Percentiles rank a stretch among this genome's conserved stretches.
Conservation (phyloP, 768 basidiomycete species). For the Tricholoma furcatifolium region DNA sequence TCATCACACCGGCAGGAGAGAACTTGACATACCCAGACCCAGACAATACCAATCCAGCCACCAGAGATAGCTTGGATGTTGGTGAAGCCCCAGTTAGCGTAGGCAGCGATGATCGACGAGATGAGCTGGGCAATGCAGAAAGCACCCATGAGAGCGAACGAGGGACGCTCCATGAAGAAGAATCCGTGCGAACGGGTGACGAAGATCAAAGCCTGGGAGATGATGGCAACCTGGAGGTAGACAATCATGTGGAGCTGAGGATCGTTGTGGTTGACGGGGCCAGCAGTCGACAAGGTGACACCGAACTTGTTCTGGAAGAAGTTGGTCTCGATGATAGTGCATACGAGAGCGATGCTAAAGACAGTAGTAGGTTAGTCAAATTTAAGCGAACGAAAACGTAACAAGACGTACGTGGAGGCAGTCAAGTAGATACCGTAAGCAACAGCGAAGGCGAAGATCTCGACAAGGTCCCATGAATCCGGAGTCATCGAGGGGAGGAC, state of each 20-base stretch:
- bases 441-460: slow-evolving; percentile 94
- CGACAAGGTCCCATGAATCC: slow-evolving; percentile 93
- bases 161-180: slow-evolving; percentile 97
- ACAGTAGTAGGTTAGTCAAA: slow-evolving; percentile 11
- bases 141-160: slow-evolving; percentile 81
- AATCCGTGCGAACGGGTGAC: slow-evolving; percentile 91
- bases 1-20: background rate
- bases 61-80: slow-evolving; percentile 77
- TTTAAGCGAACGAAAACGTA: background rate
- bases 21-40: slow-evolving; percentile 86
- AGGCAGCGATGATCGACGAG: slow-evolving; percentile 93
- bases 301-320: slow-evolving; percentile 92
- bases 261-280: slow-evolving; percentile 54
- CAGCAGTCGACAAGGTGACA: slow-evolving; percentile 48
- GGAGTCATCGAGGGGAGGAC: slow-evolving; percentile 91
- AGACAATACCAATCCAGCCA: slow-evolving; percentile 96
- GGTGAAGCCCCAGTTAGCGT: slow-evolving; percentile 94
- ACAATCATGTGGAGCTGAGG: slow-evolving; percentile 83
- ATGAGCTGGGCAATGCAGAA: slow-evolving; percentile 94
- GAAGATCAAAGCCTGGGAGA: slow-evolving; percentile 97
- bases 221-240: slow-evolving; percentile 97
- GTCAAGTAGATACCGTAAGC: slow-evolving; percentile 96
- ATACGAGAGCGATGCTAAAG: slow-evolving; percentile 68
- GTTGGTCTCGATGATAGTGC: slow-evolving; percentile 79
- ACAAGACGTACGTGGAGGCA: slow-evolving; percentile 71